Evolutionary conservation across 371 early-diverging fungal genomes (phyloP).

Genomic region (Mortierella sp.): DNA sequence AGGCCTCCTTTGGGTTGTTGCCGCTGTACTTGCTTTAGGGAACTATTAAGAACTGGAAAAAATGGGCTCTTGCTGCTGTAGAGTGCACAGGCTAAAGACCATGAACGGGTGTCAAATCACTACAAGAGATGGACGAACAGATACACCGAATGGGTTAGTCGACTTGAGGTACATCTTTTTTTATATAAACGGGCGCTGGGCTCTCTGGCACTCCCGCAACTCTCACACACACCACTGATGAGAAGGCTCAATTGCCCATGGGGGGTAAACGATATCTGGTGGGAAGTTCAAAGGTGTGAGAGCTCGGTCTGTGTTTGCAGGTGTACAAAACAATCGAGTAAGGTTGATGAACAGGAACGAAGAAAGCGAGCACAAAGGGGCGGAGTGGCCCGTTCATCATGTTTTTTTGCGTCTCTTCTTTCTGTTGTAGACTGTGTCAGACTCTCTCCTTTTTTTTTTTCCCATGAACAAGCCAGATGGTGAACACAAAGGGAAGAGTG

Average conservation of each 20-base stretch:
- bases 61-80: slow-evolving; percentile 17
- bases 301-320: no score
- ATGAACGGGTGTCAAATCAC: slow-evolving; percentile 26
- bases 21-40: slow-evolving; percentile 1
- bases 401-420: not conserved
- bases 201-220: no score
- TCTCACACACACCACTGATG: no score
- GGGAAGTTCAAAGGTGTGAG: not conserved
- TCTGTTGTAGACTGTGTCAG: not conserved
- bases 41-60: not conserved
- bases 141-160: no score
- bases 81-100: slow-evolving; percentile 27
- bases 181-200: no score
- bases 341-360: slow-evolving; percentile 39
- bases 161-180: no score
- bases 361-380: not conserved
- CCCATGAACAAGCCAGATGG: slow-evolving; percentile 3
- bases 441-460: slow-evolving; percentile 6
- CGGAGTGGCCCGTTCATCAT: slow-evolving; percentile 17
- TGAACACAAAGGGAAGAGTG: not conserved
- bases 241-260: no score
- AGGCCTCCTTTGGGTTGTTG: not conserved
- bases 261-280: no score
- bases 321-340: slow-evolving; percentile 1
- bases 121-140: slow-evolving; percentile 2